phyloP scores from a whole-genome alignment of 2,329 filamentous ascomycete genomes.

The Biscogniauxia sp. region DNA sequence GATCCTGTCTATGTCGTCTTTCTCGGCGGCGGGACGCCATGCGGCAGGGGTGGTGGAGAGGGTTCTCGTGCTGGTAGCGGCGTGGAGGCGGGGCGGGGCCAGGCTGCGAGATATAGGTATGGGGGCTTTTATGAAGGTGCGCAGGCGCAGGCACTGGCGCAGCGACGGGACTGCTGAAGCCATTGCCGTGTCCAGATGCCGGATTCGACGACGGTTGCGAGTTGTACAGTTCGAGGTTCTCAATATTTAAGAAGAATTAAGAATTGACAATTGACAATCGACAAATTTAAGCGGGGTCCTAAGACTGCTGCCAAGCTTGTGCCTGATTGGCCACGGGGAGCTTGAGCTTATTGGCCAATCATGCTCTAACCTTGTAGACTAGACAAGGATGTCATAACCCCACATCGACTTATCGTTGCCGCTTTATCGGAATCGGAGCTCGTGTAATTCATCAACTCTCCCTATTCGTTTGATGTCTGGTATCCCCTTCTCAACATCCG shows the following conservation, averaged over 20 bases:
- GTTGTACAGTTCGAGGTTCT: conserved; percentile 5
- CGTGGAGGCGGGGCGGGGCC: conserved; percentile 8
- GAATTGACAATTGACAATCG: not conserved
- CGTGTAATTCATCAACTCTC: too few relatives aligned
- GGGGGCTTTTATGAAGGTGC: conserved; percentile 32
- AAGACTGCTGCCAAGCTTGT: not conserved
- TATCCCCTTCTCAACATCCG: too few relatives aligned
- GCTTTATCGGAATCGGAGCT: too few relatives aligned
- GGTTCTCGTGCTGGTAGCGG: conserved; percentile 14
- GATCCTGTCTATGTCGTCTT: conserved; percentile 20
- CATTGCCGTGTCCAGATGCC: conserved; percentile 35
- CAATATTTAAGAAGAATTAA: not conserved
- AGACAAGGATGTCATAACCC: too few relatives aligned
- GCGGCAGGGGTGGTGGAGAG: conserved; percentile 28
- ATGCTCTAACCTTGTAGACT: not conserved
- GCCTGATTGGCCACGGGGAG: too few relatives aligned
- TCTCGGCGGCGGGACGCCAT: conserved; percentile 18
- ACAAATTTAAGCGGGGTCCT: not conserved
- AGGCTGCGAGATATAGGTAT: conserved; percentile 15
- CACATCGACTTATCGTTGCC: too few relatives aligned
- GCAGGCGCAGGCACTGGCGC: conserved; percentile 35
- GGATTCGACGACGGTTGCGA: conserved; percentile 7
- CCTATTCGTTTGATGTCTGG: too few relatives aligned
- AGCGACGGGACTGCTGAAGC: conserved; percentile 40
- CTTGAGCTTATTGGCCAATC: not conserved